Evolutionary conservation across 2,329 filamentous ascomycete species (phyloP).

Genomic region (Fusarium palustre): DNA sequence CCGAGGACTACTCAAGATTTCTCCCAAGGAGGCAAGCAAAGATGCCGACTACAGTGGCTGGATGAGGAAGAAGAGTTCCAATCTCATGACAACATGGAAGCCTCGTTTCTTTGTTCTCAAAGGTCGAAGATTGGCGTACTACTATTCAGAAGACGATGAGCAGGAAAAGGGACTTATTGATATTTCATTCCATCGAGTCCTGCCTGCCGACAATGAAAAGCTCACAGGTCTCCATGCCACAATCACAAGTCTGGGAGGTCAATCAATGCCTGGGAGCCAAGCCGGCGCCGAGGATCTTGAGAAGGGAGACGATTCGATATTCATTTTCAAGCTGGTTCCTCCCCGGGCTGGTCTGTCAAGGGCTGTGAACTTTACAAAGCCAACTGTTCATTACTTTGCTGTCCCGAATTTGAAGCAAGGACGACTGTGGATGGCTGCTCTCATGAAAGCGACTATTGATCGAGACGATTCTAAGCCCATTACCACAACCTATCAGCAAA

Average conservation of each 20-base stretch:
- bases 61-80: slow-evolving; percentile 99
- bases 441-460: slow-evolving; percentile 99
- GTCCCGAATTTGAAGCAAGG: slow-evolving; percentile 91
- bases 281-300: slow-evolving; percentile 51
- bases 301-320: slow-evolving; percentile 77
- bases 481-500: slow-evolving; percentile 94
- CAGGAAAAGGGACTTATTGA: slow-evolving; percentile 97
- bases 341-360: slow-evolving; percentile 87
- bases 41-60: slow-evolving; percentile 94
- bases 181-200: slow-evolving; percentile 96
- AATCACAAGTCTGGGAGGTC: slow-evolving; percentile 76
- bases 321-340: slow-evolving; percentile 98
- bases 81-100: slow-evolving; percentile 98
- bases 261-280: slow-evolving; percentile 63
- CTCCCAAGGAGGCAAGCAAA: slow-evolving; percentile 84
- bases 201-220: slow-evolving; percentile 91
- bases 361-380: slow-evolving; percentile 97
- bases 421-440: slow-evolving; percentile 95
- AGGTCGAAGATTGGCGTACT: slow-evolving; percentile 91
- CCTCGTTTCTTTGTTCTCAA: slow-evolving; percentile 94
- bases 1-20: slow-evolving; percentile 83
- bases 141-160: slow-evolving; percentile 91
- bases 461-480: slow-evolving; percentile 83
- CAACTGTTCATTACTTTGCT: slow-evolving; percentile 96
- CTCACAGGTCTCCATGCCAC: slow-evolving; percentile 92